Base-by-base conservation (phyloP, 805 yeast species). In the Pichia paraexigua region DNA sequence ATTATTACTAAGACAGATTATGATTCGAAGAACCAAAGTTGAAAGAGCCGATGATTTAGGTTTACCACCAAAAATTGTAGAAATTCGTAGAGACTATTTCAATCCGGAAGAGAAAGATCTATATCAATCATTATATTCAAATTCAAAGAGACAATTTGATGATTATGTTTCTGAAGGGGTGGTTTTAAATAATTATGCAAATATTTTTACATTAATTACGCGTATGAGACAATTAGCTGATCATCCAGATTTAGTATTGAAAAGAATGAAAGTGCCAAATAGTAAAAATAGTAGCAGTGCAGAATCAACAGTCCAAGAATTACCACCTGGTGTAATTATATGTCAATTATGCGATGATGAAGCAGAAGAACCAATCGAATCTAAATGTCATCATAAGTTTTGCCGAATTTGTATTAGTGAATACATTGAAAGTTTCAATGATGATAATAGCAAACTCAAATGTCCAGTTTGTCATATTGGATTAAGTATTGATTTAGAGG, bases 11-110 rank as follows among this genome's bases (percentile, higher is more conserved):
- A 77, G 80, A 53, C 89, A 87, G 58, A 78, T 92, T 40, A 90
- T 94, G 97, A 70, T 94, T 53, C 76, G 99, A 63, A 80, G 99
- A 68, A 94, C 99, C 0, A 95, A 94, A 64, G 79, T 92, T 5
- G 98, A 94, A 68, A 76, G 98, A 46, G 97, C 99, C 0, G 99
- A 95, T 66, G 99, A 94, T 71, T 73, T 94, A 57, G 99, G 99
- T 1, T 73, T 94, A 45, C 99, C 99, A 3, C 99, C 99, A 2
- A 79, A 97, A 59, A 82, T 91, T 30, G 97, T 92, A 37, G 95
- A 87, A 57, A 83, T 94, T 46, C 75, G 98, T 50, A 78, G 85
- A 40, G 97, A 91, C 63, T 77, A 75, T 56, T 94, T 94, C 73
- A 94, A 92, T 64, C 95, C 86, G 45, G 98, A 94, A 63, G 99